A percentile compares a stretch with the other conserved stretches of the same genome.
These are phyloP conservation scores for Butyriboletus appendiculatus DNA, from an alignment of 1,284 basidiomycete genomes.

Conservation along the genomic window DNA sequence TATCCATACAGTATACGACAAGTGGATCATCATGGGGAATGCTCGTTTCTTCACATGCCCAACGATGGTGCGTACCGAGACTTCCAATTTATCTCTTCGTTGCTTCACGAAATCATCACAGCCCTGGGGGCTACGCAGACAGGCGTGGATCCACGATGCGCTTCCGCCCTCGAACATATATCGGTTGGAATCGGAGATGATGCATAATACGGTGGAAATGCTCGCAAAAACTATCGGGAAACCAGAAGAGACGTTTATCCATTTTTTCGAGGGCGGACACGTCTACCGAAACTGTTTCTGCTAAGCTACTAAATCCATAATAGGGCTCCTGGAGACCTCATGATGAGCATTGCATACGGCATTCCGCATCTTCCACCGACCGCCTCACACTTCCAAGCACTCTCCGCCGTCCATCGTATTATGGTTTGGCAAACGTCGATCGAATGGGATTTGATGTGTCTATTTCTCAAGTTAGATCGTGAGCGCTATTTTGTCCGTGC, in stretches of 20 bases:
- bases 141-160: slow-evolving; percentile 9
- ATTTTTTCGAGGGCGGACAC: slow-evolving; percentile 3
- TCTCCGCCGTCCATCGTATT: slow-evolving; percentile 1
- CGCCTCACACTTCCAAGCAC: slow-evolving; percentile 1
- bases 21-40: slow-evolving; percentile 10
- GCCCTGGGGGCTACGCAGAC: slow-evolving; percentile 3
- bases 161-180: slow-evolving; percentile 1
- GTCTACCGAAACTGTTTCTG: not conserved
- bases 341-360: slow-evolving; percentile 9
- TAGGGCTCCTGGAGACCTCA: slow-evolving; percentile 9
- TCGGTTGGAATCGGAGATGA: slow-evolving; percentile 6
- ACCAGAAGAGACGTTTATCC: slow-evolving; percentile 2
- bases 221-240: slow-evolving; percentile 4
- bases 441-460: slow-evolving; percentile 8
- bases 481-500: not conserved
- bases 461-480: slow-evolving; percentile 3
- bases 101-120: not conserved
- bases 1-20: not conserved
- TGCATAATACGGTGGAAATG: slow-evolving; percentile 10
- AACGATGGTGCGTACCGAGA: slow-evolving; percentile 1
- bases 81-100: not conserved
- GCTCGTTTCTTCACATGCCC: slow-evolving; percentile 10
- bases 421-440: slow-evolving; percentile 7
- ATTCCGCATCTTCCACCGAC: slow-evolving; percentile 4
- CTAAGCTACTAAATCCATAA: not conserved